Evolutionary conservation across 225 moss, liverwort and hornwort species (phyloP), one percentile per base, ranked within the genome.

Genomic region (Sphagnum contortum): DNA sequence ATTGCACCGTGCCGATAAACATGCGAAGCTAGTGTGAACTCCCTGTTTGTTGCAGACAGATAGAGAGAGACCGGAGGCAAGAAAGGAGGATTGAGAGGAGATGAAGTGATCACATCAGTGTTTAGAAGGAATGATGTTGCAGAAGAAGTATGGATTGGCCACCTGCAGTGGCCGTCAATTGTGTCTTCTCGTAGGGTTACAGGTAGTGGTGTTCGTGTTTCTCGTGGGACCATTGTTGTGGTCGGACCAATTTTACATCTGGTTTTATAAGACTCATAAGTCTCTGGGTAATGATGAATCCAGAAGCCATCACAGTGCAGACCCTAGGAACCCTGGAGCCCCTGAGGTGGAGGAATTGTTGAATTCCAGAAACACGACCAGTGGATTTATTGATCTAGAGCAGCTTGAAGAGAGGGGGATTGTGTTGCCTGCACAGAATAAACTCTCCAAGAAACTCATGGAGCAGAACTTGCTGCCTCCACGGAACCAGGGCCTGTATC

Each of bases 401-500:
- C 61, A 50, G 48, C 78, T 76, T 0, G 69, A 74, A 3, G 11
- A 53, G 13, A 60, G 76, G 2, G 80, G 74, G 10, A 60, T 86
- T 44, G 69, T 69, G 3, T 69, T 94, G 5, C 87, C 91, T 0
- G 70, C 62, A 4, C 68, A 70, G 11, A 98, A 85, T 62, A 86
- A 80, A 9, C 3, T 87, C 13, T 86, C 98, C 44, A 76, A 57
- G 64, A 61, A 57, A 47, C 61, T 91, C 74, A 11, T 86, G 74
- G 13, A n/a, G 63, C 75, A 67, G 66, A 86, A 86, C 51, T 67
- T 60, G 52, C 73, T 71, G 9, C 83, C 78, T 12, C 85, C 93
- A 0, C 77, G 87, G 3, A 98, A 98, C 68, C 80, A 64, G 2
- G 90, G 93, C 47, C 64, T 91, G 69, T 98, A 83, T 57, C 87